Conservation (phyloP, 345 rosid genomes). For the Anastatica hierochuntica region DNA sequence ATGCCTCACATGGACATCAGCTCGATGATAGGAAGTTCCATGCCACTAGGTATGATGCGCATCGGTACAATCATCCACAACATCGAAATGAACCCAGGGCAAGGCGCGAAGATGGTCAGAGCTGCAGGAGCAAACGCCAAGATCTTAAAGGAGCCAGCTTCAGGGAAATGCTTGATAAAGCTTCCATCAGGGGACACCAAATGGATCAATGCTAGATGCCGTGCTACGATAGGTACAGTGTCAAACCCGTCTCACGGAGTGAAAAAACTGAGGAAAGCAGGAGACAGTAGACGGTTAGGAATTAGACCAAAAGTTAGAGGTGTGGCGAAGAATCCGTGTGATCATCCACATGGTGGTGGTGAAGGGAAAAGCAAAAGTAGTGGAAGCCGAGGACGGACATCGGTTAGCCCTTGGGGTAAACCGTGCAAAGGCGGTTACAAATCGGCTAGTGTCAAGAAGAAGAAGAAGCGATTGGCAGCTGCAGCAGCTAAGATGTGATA, state of each 20-base stretch:
- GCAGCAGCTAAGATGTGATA: conserved; percentile 16
- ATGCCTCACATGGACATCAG: conserved; percentile 64
- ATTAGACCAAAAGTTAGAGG: conserved; percentile 73
- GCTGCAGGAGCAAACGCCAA: conserved; percentile 82
- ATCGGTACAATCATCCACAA: conserved; percentile 88
- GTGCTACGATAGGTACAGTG: conserved; percentile 68
- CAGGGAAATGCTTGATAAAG: conserved; percentile 42
- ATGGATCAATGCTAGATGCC: conserved; percentile 53
- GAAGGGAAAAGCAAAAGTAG: conserved; percentile 91
- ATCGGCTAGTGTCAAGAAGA: conserved; percentile 43
- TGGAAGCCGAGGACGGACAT: conserved; percentile 50
- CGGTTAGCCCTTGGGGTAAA: conserved; percentile 84
- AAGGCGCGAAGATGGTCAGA: conserved; percentile 75
- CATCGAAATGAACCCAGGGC: conserved; percentile 78
- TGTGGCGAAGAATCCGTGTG: conserved; percentile 81
- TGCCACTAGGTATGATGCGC: conserved; percentile 77
- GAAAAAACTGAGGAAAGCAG: conserved; percentile 72
- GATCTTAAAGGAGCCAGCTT: conserved; percentile 66
- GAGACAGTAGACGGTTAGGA: conserved; percentile 80
- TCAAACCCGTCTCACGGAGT: conserved; percentile 56
- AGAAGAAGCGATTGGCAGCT: conserved; percentile 33
- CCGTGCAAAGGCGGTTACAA: conserved; percentile 75
- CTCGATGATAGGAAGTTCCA: conserved; percentile 78
- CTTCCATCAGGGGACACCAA: conserved; percentile 68
- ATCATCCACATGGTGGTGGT: conserved; percentile 96